Percentiles rank a stretch among this genome's conserved stretches.
phyloP scores from a whole-genome alignment of 768 basidiomycete genomes.

The Lentinus brumalis region DNA sequence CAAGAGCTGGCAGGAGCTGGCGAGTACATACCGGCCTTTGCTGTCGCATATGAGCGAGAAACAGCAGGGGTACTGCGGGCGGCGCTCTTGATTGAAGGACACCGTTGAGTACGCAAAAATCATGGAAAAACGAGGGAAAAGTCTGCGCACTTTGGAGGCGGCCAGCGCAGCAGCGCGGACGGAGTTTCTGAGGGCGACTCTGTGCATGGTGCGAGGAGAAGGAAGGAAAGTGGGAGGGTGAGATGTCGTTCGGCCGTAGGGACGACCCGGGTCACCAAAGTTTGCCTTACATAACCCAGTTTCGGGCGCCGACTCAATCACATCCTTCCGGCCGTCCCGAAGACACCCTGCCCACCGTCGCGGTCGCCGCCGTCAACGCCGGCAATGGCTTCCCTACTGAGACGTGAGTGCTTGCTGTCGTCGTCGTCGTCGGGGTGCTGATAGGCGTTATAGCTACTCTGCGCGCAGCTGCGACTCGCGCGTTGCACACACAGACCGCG shows the following conservation, averaged over 20 bases:
- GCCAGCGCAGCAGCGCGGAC: constrained; percentile 75
- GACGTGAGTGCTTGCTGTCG: constrained; percentile 24
- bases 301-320: constrained; percentile 31
- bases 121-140: constrained; percentile 20
- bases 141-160: constrained; percentile 60
- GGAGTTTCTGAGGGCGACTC: constrained; percentile 84
- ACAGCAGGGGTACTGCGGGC: constrained; percentile 49
- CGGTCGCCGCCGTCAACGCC: constrained; percentile 16
- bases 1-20: constrained; percentile 4
- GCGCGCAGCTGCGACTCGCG: constrained; percentile 27
- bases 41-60: constrained; percentile 92
- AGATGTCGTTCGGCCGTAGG: constrained; percentile 28
- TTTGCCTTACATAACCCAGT: constrained; percentile 25
- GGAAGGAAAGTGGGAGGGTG: constrained; percentile 40
- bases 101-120: constrained; percentile 12
- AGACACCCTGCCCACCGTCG: constrained; percentile 7
- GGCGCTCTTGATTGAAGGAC: constrained; percentile 36
- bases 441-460: constrained; percentile 11
- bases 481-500: constrained; percentile 36
- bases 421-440: constrained; percentile 7
- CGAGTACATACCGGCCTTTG: constrained; percentile 83
- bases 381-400: constrained; percentile 30
- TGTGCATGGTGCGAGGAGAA: constrained; percentile 69
- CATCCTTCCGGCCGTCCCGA: constrained; percentile 19
- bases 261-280: constrained; percentile 24